Evolutionary conservation across 192 early-diverging fungal genomes (phyloP), one percentile per base, ranked within the genome.

Genomic region (Spizellomyces sp.): DNA sequence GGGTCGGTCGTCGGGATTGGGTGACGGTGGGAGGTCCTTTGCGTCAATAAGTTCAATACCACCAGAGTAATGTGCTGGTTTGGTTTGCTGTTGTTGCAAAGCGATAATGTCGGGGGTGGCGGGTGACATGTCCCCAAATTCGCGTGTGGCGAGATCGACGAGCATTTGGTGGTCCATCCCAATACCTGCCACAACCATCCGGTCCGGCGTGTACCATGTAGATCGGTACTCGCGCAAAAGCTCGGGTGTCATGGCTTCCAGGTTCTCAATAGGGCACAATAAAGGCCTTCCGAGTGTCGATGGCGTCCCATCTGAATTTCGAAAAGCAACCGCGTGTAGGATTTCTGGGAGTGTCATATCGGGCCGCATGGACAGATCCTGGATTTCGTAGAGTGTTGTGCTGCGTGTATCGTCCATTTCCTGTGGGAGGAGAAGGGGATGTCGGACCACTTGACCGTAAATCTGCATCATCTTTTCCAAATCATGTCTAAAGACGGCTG

Each of bases 161-260:
- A 96, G 83, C 52, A 88, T 78, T n/a, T 91, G 89, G 69, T 99
- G 97, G 27, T 89, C 86, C 48, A 93, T 86, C 5, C 97, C 97
- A 36, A 92, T 87, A 5, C 90, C 93, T 4, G 92, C 91, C 14
- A 99, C 83, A 4, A 95, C 94, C 58, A 99, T 94, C 52, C 95
- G 88, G 63, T 96, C 92, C 0, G 96, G 95, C 7, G 89, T 85
- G 77, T 91, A 95, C 95, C 95, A 96, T 9, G 79, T 88, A 17
- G 81, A 71, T 58, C 91, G 90, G 75, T 91, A 99, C 7, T 80
- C 63, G 45, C 81, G 85, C 47, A 99, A 86, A 15, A 84, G 74
- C 3, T 87, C 85, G 0, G 90, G 84, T 1, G 89, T 91, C 70
- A 95, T 90, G 0, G 62, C 66, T 44, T 84, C 76, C 17, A 97